phyloP scores from a whole-genome alignment of 2,329 filamentous ascomycete genomes.

The Gnomoniopsis smithogilvyi region DNA sequence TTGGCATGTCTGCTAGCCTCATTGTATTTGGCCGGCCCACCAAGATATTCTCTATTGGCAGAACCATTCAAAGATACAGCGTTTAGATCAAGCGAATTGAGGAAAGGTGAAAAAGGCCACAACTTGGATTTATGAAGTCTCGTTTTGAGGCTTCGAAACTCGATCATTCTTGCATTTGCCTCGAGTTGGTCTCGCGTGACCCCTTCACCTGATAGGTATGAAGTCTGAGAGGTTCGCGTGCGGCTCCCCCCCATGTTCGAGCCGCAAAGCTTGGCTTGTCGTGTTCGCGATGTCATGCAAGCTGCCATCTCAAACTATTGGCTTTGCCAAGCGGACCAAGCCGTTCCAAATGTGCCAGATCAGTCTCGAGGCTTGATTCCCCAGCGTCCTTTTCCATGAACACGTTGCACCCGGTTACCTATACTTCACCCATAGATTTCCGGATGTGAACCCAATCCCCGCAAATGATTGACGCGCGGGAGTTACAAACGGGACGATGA shows the following conservation, averaged over 20 bases:
- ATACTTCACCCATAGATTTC: too few relatives aligned
- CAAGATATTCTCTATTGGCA: too few relatives aligned
- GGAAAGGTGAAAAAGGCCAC: too few relatives aligned
- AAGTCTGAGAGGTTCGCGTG: background rate
- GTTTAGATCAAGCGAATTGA: too few relatives aligned
- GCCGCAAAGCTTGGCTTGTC: background rate
- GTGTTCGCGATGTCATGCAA: background rate
- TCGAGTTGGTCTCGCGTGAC: background rate
- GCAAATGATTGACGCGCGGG: too few relatives aligned
- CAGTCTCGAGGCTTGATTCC: background rate
- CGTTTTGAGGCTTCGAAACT: constrained; percentile 22
- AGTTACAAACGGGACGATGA: too few relatives aligned
- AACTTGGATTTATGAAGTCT: too few relatives aligned
- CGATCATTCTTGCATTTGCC: background rate
- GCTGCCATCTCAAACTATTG: background rate
- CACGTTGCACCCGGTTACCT: too few relatives aligned
- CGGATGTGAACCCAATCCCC: background rate
- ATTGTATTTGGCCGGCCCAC: too few relatives aligned
- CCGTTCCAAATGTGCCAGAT: background rate
- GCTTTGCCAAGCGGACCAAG: background rate
- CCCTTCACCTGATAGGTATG: background rate
- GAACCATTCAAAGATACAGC: too few relatives aligned
- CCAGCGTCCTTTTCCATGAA: background rate
- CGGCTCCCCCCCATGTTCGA: background rate
- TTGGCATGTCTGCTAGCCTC: too few relatives aligned